Conservation (phyloP, 2,329 filamentous ascomycete genomes). For the Diaporthe humulicola region DNA sequence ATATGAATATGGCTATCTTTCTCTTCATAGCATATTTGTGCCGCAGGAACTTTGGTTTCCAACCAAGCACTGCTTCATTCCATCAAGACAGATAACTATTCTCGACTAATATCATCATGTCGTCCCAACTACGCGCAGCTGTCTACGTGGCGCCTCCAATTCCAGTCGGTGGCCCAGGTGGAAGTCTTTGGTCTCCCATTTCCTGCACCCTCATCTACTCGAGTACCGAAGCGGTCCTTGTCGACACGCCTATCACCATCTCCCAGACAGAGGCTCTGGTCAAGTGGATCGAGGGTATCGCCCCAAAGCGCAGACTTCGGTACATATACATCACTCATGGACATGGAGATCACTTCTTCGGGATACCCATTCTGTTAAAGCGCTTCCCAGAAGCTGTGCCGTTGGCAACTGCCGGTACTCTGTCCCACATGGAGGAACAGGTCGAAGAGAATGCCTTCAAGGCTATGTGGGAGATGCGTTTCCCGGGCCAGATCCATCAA, state of each 20-base stretch:
- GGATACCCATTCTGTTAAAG: neutral
- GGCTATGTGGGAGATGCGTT: neutral
- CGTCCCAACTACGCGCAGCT: neutral
- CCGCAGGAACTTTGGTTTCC: too few species aligned
- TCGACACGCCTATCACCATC: neutral
- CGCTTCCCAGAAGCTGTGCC: neutral
- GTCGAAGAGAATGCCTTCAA: neutral
- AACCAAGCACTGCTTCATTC: too few species aligned
- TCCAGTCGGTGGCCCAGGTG: neutral
- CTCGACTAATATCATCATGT: constrained; percentile 1
- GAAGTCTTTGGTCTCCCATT: neutral
- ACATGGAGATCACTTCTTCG: neutral
- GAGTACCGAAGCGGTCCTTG: neutral
- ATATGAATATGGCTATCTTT: too few species aligned
- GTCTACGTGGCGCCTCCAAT: neutral
- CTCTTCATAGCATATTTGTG: too few species aligned
- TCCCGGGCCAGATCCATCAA: neutral
- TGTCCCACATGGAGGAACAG: neutral
- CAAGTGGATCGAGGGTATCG: neutral
- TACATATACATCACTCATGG: constrained; percentile 4
- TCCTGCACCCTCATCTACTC: neutral
- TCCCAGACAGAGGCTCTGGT: neutral
- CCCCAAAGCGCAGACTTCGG: neutral
- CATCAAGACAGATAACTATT: too few species aligned
- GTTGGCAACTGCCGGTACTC: neutral